Conservation (phyloP, 768 basidiomycete genomes). For the Russula sp. region DNA sequence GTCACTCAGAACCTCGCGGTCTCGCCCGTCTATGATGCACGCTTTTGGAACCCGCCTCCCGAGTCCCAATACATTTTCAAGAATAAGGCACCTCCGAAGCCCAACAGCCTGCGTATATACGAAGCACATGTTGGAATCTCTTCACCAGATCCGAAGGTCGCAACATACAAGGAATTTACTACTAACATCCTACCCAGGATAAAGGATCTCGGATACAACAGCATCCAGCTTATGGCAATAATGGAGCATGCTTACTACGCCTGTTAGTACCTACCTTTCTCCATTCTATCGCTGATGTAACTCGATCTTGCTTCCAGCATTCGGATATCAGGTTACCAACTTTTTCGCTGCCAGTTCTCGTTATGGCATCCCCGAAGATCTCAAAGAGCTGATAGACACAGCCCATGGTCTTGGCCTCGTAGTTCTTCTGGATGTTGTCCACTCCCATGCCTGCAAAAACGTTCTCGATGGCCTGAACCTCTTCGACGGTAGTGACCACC, state of each 20-base stretch:
- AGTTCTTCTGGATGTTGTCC: conserved; percentile 94
- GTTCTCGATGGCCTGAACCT: conserved; percentile 91
- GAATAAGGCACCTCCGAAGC: conserved; percentile 64
- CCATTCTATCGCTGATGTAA: conserved; percentile 5
- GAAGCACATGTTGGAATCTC: conserved; percentile 99
- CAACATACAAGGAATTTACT: conserved; percentile 96
- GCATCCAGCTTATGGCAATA: conserved; percentile 96
- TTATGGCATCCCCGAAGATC: conserved; percentile 93
- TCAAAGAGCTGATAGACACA: conserved; percentile 92
- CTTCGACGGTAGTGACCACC: conserved; percentile 97
- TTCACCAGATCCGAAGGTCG: conserved; percentile 80
- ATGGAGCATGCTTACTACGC: conserved; percentile 99
- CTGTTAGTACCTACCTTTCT: conserved; percentile 51
- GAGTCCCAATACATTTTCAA: conserved; percentile 78
- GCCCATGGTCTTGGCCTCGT: conserved; percentile 92
- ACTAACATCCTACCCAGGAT: conserved; percentile 81
- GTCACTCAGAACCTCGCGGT: conserved; percentile 91
- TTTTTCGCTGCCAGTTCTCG: conserved; percentile 97
- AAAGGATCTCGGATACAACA: conserved; percentile 89
- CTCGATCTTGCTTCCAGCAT: conserved; percentile 52
- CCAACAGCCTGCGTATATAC: conserved; percentile 75
- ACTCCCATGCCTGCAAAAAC: conserved; percentile 98
- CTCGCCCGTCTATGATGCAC: conserved; percentile 91
- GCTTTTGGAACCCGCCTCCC: conserved; percentile 96
- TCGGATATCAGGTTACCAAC: conserved; percentile 96